Percentiles rank a stretch among this genome's conserved stretches.
phyloP scores from a whole-genome alignment of 352 stramenopile genomes.

The Phytophthora palmivora region DNA sequence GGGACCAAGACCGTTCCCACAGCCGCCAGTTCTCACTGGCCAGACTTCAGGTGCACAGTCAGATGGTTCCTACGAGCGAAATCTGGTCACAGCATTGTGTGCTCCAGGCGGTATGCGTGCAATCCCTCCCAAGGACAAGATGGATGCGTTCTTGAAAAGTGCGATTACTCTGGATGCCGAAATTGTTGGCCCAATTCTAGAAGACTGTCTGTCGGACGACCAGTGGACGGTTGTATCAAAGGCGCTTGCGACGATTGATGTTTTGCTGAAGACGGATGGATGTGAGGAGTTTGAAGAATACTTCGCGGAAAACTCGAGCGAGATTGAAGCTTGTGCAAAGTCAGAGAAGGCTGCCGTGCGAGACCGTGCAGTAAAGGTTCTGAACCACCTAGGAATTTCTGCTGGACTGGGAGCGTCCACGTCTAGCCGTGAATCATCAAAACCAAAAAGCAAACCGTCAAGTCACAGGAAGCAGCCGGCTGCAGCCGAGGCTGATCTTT shows the following conservation, averaged over 20 bases:
- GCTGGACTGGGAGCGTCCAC: slow-evolving; percentile 35
- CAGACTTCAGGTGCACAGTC: slow-evolving; percentile 81
- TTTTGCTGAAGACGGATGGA: slow-evolving; percentile 75
- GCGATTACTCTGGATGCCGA: slow-evolving; percentile 93
- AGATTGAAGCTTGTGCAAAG: slow-evolving; percentile 76
- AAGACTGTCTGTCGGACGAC: slow-evolving; percentile 93
- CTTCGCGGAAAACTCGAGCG: slow-evolving; percentile 79
- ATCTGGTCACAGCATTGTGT: slow-evolving; percentile 93
- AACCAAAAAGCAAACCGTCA: slow-evolving; percentile 37
- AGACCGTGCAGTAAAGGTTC: slow-evolving; percentile 80
- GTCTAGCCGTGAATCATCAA: slow-evolving; percentile 33
- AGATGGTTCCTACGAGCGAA: slow-evolving; percentile 93
- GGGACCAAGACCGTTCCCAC: slow-evolving; percentile 29
- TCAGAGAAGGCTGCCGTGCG: slow-evolving; percentile 83
- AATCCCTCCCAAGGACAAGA: slow-evolving; percentile 94
- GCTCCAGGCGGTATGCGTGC: slow-evolving; percentile 94
- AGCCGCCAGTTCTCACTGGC: slow-evolving; percentile 44
- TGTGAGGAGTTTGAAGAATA: slow-evolving; percentile 89
- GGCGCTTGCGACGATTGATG: slow-evolving; percentile 94
- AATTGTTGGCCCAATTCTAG: slow-evolving; percentile 93
- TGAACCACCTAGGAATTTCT: slow-evolving; percentile 66
- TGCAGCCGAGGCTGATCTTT: slow-evolving; percentile 62
- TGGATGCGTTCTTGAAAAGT: slow-evolving; percentile 92
- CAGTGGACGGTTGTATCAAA: slow-evolving; percentile 94
- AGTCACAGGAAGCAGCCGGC: slow-evolving; percentile 50